Evolutionary conservation across 192 early-diverging fungal genomes (phyloP).

Genomic region (Diversispora epigaea): DNA sequence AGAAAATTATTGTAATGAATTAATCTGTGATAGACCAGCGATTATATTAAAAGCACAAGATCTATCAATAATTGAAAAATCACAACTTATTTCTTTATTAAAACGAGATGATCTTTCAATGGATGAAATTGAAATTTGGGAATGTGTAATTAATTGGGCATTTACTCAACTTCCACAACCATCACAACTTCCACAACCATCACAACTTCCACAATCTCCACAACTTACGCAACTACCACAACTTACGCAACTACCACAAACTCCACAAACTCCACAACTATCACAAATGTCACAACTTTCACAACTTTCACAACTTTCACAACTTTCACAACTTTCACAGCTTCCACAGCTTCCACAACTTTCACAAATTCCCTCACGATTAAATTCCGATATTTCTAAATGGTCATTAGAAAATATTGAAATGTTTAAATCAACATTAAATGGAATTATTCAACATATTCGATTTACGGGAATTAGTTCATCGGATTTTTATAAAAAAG

Average conservation of each 20-base stretch:
- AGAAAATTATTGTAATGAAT: background rate
- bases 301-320: no score
- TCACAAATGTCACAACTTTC: no score
- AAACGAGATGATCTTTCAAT: constrained; percentile 16
- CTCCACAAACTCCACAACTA: no score
- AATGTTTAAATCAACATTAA: background rate
- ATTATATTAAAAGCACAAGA: constrained; percentile 1
- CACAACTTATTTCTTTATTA: background rate
- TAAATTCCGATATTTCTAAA: background rate
- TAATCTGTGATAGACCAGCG: background rate
- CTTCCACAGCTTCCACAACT: background rate
- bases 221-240: no score
- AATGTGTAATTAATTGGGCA: constrained; percentile 12
- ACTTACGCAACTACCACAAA: no score
- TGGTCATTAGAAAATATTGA: constrained; percentile 2
- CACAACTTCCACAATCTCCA: no score
- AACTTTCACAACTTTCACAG: no score
- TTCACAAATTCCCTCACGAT: constrained; percentile 1
- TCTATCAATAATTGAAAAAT: background rate
- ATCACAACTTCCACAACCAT: no score
- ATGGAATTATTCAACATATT: background rate
- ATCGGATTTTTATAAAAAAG: constrained; percentile 1
- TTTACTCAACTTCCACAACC: constrained; percentile 2
- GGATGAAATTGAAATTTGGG: constrained; percentile 29
- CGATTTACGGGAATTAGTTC: background rate